Evolutionary conservation across 2,329 filamentous ascomycete species (phyloP).

Genomic region (Amylocarpus encephaloides): DNA sequence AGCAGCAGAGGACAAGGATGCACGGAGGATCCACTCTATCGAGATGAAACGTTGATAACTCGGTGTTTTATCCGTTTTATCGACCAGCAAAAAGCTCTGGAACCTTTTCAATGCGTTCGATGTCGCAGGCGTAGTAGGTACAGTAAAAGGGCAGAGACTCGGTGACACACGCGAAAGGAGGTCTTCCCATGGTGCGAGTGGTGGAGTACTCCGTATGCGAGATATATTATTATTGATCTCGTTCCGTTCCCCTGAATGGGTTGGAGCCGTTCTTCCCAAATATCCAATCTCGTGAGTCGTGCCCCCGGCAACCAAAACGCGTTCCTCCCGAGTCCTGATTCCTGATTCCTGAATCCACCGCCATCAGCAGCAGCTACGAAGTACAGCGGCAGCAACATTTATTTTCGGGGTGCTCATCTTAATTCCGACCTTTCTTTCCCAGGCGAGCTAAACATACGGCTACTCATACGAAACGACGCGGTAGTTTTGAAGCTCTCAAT

Average conservation of each 20-base stretch:
- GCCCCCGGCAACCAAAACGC: slow-evolving; percentile 1
- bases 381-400: too few relatives aligned
- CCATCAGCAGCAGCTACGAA: too few relatives aligned
- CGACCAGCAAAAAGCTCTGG: slow-evolving; percentile 17
- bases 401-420: too few relatives aligned
- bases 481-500: too few relatives aligned
- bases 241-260: not conserved
- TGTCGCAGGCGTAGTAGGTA: too few relatives aligned
- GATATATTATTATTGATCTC: not conserved
- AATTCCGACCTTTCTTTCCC: too few relatives aligned
- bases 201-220: not conserved
- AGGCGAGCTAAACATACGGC: too few relatives aligned
- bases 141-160: not conserved
- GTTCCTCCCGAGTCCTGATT: not conserved
- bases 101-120: slow-evolving; percentile 1
- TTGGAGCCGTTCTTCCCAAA: not conserved
- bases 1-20: not conserved
- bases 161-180: not conserved
- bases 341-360: not conserved
- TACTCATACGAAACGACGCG: too few relatives aligned
- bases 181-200: not conserved
- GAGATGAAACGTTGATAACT: slow-evolving; percentile 18
- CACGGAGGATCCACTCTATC: not conserved
- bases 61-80: slow-evolving; percentile 8
- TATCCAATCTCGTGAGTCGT: slow-evolving; percentile 2